Evolutionary conservation across 129 eudicot species (phyloP), one percentile per base, ranked within the genome.

Genomic region (Chrysanthemum lavandulifolium): DNA sequence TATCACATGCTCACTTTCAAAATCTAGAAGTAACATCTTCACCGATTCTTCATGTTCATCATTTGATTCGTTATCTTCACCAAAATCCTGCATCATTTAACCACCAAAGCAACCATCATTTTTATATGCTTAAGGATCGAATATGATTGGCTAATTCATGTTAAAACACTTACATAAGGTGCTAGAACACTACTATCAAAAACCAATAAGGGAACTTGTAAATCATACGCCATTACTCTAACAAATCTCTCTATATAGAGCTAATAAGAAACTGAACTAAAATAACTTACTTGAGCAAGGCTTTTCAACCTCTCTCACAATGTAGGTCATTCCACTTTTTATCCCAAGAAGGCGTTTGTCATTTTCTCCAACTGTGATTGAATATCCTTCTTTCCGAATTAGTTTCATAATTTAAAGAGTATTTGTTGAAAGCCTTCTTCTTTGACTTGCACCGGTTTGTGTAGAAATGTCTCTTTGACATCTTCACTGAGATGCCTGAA

Each of bases 181-280:
- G 98, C 99, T 67, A 94, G 82, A 77, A 86, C 83, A 53, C 94
- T 90, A 83, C 97, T 83, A 75, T 88, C 99, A 67, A 94, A 97
- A 78, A 94, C 88, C 67, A 94, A 76, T 69, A 94, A 66, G 5
- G 99, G 99, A 71, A 94, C 99, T 84, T 85, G 84, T 67, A 94
- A 73, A 73, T 88, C 97, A 40, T 76, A 85, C 10, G 99, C 99
- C 73, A 94, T 96, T 53, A 96, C 97, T 86, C 96, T 90, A 52
- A 94, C 81, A 59, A 94, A 55, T 80, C 99, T 90, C 81, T 94
- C 99, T 56, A 96, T 86, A 71, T 94, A 94, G 31, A 94, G 96
- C 79, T 94, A 21, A 21, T 21, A 21, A 21, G 23, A 21, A 21
- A 21, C 23, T 21, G 23, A 21, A 21, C 23, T 1, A 21, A 21